These are phyloP conservation scores for Fusarium nodosum DNA, from an alignment of 2,329 filamentous ascomycete genomes.

Conservation along the genomic window DNA sequence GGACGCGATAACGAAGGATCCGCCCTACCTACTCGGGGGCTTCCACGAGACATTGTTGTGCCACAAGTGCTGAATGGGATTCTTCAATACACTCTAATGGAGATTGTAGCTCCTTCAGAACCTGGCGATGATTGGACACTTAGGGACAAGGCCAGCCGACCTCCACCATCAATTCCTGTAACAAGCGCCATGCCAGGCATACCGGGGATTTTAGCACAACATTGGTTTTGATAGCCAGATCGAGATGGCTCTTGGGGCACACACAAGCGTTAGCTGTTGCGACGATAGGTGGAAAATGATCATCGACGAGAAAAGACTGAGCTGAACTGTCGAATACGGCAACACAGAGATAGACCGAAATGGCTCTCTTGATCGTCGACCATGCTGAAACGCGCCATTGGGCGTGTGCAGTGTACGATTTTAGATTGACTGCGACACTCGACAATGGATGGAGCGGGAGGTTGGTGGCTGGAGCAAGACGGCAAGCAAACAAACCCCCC, in stretches of 20 bases:
- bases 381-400: slow-evolving; percentile 45
- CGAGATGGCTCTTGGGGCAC: slow-evolving; percentile 28
- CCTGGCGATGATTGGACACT: slow-evolving; percentile 57
- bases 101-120: slow-evolving; percentile 57
- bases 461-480: slow-evolving; percentile 49
- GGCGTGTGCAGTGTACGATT: slow-evolving; percentile 50
- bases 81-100: slow-evolving; percentile 64
- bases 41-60: slow-evolving; percentile 60
- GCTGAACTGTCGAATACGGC: slow-evolving; percentile 24
- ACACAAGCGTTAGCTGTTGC: slow-evolving; percentile 27
- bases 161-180: slow-evolving; percentile 50
- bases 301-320: slow-evolving; percentile 31
- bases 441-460: slow-evolving; percentile 47
- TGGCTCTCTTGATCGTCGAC: slow-evolving; percentile 39
- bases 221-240: slow-evolving; percentile 41
- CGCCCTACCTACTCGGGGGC: slow-evolving; percentile 47
- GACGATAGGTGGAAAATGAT: slow-evolving; percentile 40
- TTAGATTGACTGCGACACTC: slow-evolving; percentile 46
- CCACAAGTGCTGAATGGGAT: slow-evolving; percentile 62
- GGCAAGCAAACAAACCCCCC: slow-evolving; percentile 48
- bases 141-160: slow-evolving; percentile 51
- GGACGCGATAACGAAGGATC: slow-evolving; percentile 61
- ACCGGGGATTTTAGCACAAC: slow-evolving; percentile 45
- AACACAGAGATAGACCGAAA: slow-evolving; percentile 29
- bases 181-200: slow-evolving; percentile 51